Evolutionary conservation across 2,329 filamentous ascomycete species (phyloP).

Genomic region (Dothidotthia symphoricarpi): DNA sequence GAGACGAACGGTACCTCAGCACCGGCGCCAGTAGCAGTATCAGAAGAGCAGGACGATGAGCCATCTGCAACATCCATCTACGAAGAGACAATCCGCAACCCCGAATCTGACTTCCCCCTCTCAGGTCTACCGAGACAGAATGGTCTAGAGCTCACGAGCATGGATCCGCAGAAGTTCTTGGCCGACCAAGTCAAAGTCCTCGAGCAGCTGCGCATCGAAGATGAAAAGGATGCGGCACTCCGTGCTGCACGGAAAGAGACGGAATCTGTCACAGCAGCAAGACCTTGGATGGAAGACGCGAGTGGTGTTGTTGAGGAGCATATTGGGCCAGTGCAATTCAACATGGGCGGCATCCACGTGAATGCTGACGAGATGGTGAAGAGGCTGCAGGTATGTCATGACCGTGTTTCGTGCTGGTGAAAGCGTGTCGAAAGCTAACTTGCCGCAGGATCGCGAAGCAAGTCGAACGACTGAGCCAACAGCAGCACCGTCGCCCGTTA

Average conservation of each 20-base stretch:
- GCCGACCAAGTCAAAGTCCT: conserved; percentile 71
- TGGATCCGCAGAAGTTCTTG: conserved; percentile 76
- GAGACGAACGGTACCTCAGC: conserved; percentile 10
- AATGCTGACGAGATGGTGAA: conserved; percentile 93
- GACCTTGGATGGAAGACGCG: conserved; percentile 26
- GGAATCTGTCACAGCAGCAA: conserved; percentile 15
- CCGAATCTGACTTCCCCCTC: conserved; percentile 54
- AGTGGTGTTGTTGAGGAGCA: conserved; percentile 55
- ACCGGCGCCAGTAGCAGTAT: conserved; percentile 1
- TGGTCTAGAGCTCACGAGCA: conserved; percentile 62
- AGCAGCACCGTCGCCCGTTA: conserved; percentile 19
- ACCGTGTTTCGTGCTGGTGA: background rate
- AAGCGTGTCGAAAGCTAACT: conserved; percentile 20
- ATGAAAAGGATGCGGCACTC: conserved; percentile 55
- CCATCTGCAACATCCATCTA: conserved; percentile 69
- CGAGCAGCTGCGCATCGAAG: conserved; percentile 61
- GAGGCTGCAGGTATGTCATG: conserved; percentile 67
- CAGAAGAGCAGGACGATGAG: conserved; percentile 22
- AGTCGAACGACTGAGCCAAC: conserved; percentile 31
- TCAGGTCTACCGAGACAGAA: conserved; percentile 46
- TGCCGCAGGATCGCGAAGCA: conserved; percentile 39
- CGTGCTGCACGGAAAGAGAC: conserved; percentile 38
- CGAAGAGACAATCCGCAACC: conserved; percentile 76
- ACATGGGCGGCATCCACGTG: conserved; percentile 95
- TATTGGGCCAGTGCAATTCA: conserved; percentile 94